Evolutionary conservation across 1,284 basidiomycete genomes (phyloP), one percentile per base, ranked within the genome.

Genomic region (Crucibulum cyathiforme): DNA sequence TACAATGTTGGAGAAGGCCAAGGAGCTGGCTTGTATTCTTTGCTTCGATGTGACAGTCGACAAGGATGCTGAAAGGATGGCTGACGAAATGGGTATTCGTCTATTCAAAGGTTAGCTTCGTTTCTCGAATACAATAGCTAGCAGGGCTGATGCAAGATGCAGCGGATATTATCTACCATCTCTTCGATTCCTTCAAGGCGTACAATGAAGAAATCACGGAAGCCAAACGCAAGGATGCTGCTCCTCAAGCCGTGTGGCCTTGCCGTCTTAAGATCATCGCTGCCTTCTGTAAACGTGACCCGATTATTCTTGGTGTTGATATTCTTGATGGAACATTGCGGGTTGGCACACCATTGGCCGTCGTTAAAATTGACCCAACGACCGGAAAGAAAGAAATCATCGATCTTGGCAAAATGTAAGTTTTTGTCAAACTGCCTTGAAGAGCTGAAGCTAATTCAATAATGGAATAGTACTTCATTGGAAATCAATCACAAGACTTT

Each of bases 101-200:
- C 80, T 99, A 69, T 99, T 98, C 85, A 96, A 92, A 80, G 94
- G 95, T 94, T 31, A 39, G 15, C 52, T 31, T n/a, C 46, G 39
- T 59, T 17, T 58, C 36, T 24, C 39, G 38, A 8, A 58, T 47
- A 35, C 58, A 36, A 47, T 48, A 63, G 48, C 56, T 15, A 13
- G 56, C 53, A 7, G 49, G 50, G 56, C 59, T 37, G 61, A 65
- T 41, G 61, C 50, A 45, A 8, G 7, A 41, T 54, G 13, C 71
- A 93, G 95, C 95, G 66, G 94, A 96, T 72, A 98, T 99, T 76
- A 99, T 99, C 71, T 99, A 99, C 79, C 98, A 99, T 76, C 81
- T 99, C 58, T 98, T 99, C 76, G 98, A 99, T 74, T 90, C 95
- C 34, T 99, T 99, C 82, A 98, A 90, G 52, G 93, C 90, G n/a